Evolutionary conservation across 306 rosid species (phyloP).

Genomic region (Hylodesmum podocarpum): DNA sequence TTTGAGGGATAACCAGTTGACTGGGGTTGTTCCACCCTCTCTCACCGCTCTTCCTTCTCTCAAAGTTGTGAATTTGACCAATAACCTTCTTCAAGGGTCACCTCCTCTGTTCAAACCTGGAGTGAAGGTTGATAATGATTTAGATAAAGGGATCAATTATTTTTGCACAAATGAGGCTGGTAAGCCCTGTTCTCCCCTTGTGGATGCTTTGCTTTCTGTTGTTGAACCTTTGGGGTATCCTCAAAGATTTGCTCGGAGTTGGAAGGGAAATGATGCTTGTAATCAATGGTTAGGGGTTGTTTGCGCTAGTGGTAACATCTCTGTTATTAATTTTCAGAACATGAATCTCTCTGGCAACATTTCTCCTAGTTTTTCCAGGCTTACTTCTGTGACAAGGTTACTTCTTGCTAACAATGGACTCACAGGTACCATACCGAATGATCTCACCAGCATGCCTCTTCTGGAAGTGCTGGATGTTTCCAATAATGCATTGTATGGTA

Average conservation of each 20-base stretch:
- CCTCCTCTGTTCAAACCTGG: constrained; percentile 44
- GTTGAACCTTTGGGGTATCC: constrained; percentile 64
- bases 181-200: constrained; percentile 51
- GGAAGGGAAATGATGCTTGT: constrained; percentile 83
- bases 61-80: constrained; percentile 55
- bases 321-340: constrained; percentile 42
- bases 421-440: constrained; percentile 60
- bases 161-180: constrained; percentile 54
- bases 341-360: constrained; percentile 61
- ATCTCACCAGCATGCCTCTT: constrained; percentile 48
- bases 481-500: constrained; percentile 55
- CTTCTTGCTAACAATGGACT: constrained; percentile 52
- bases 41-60: constrained; percentile 46
- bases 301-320: constrained; percentile 40
- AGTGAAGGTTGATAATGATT: constrained; percentile 42
- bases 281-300: constrained; percentile 52
- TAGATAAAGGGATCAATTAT: constrained; percentile 29
- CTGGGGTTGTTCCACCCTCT: constrained; percentile 75
- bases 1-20: constrained; percentile 65
- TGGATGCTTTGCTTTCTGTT: constrained; percentile 51
- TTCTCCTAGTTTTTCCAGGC: constrained; percentile 57
- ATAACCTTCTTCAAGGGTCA: constrained; percentile 78
- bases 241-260: constrained; percentile 43
- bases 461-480: constrained; percentile 60
- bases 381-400: constrained; percentile 48